Evolutionary conservation across 768 basidiomycete genomes (phyloP), one percentile per base, ranked within the genome.

Genomic region (Tephrocybe rancida): DNA sequence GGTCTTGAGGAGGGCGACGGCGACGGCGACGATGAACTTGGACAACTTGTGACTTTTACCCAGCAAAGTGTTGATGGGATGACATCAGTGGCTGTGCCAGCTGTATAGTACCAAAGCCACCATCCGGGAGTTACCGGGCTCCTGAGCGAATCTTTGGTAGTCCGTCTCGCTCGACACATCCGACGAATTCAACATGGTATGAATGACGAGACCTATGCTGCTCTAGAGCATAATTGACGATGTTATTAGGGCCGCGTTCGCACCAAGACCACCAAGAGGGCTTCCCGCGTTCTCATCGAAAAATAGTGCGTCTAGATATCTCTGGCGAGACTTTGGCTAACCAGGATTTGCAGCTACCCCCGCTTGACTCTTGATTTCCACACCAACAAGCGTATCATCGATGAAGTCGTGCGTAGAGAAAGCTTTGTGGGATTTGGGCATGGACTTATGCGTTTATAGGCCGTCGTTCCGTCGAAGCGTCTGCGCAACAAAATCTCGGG

Each of bases 191-290:
- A 81, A 65, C 61, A 87, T 87, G 86, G 86, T 86, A 66, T 19
- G 75, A 50, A 25, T 14, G 34, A 14, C 27, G 11, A n/a, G 21
- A 32, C 16, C 3, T 19, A 27, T 27, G 14, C 29, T 18, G 29
- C 25, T 29, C 39, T 16, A n/a, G n/a, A n/a, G 41, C 46, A 54
- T 5, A 30, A 13, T 50, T 61, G 16, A 58, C 19, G 27, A 16
- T 44, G 24, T 43, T 11, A 2, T 1, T 70, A 98, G 97, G 97
- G 97, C 74, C 95, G 97, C 69, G 96, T 99, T 78, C 92, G 97
- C 72, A 99, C 97, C 67, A 99, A 99, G 82, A 99, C 97, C 61
- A 96, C 95, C 71, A 99, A 99, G 85, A 92, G 95, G 80, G 96
- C 97, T 69, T 98, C 95, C 61, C 88, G 97, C 60, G 93, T 95